Percentiles rank a stretch among this genome's conserved stretches.
Evolutionary conservation across 2,329 filamentous ascomycete genomes (phyloP).

Genomic region (Metarhizium humberi): DNA sequence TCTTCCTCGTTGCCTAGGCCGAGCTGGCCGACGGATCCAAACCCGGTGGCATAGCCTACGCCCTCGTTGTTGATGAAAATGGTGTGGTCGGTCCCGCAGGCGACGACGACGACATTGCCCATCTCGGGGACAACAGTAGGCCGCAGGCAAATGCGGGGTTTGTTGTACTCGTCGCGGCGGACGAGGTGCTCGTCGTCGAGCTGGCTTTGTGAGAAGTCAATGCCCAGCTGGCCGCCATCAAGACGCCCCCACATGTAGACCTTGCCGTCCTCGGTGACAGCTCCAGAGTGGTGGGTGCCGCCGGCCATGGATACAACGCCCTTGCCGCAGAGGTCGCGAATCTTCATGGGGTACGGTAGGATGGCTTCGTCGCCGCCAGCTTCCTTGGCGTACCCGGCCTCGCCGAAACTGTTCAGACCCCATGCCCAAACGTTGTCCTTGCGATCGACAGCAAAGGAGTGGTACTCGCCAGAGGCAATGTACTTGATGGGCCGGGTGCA

Average conservation of each 20-base stretch:
- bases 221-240: constrained; percentile 43
- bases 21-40: constrained; percentile 71
- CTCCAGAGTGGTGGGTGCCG: constrained; percentile 65
- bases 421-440: constrained; percentile 67
- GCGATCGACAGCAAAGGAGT: constrained; percentile 70
- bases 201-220: constrained; percentile 38
- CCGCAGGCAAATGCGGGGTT: constrained; percentile 34
- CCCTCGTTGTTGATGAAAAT: constrained; percentile 63
- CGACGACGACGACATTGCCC: constrained; percentile 43
- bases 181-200: constrained; percentile 37
- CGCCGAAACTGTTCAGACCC: constrained; percentile 81
- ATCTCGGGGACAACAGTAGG: constrained; percentile 23
- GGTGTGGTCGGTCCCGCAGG: constrained; percentile 63
- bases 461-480: constrained; percentile 61
- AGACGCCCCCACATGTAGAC: constrained; percentile 53
- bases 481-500: constrained; percentile 49
- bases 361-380: constrained; percentile 47
- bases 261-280: constrained; percentile 45
- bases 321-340: constrained; percentile 54
- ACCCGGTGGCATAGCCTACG: constrained; percentile 71
- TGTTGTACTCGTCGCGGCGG: constrained; percentile 52
- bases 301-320: constrained; percentile 62
- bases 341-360: constrained; percentile 60
- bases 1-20: constrained; percentile 73
- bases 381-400: constrained; percentile 59